Percentiles rank a stretch among this genome's conserved stretches.
Conservation (phyloP, 768 basidiomycete genomes). For the Termitomyces sp. region DNA sequence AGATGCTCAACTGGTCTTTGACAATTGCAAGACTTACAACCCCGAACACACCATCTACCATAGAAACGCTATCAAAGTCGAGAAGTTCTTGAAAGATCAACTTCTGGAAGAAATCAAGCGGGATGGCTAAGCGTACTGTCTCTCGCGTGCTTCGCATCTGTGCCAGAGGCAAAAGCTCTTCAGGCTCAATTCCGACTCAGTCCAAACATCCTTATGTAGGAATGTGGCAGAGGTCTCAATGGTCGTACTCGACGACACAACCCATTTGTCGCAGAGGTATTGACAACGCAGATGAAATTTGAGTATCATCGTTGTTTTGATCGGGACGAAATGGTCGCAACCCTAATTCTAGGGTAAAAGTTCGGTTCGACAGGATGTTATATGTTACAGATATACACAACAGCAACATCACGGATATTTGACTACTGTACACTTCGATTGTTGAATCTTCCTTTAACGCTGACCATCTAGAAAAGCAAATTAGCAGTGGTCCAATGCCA, state of each 20-base stretch:
- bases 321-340: background rate
- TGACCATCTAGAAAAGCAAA: conserved; percentile 40
- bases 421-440: background rate
- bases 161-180: background rate
- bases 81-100: conserved; percentile 67
- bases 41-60: conserved; percentile 75
- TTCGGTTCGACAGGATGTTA: background rate
- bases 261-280: background rate
- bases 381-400: background rate
- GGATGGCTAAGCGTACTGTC: conserved; percentile 13
- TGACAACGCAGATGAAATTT: background rate
- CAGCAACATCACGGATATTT: background rate
- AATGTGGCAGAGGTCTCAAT: background rate
- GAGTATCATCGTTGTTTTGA: background rate
- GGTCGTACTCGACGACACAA: background rate
- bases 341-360: background rate
- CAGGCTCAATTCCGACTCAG: background rate
- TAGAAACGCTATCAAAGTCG: conserved; percentile 81
- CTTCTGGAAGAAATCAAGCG: conserved; percentile 32
- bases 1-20: conserved; percentile 82
- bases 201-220: background rate
- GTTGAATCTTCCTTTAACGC: conserved; percentile 29
- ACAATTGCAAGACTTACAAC: conserved; percentile 90
- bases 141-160: background rate
- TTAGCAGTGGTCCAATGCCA: background rate